These are phyloP conservation scores for Corallochytrium limacisporum DNA, from an alignment of 78 protist genomes.

Conservation along the genomic window DNA sequence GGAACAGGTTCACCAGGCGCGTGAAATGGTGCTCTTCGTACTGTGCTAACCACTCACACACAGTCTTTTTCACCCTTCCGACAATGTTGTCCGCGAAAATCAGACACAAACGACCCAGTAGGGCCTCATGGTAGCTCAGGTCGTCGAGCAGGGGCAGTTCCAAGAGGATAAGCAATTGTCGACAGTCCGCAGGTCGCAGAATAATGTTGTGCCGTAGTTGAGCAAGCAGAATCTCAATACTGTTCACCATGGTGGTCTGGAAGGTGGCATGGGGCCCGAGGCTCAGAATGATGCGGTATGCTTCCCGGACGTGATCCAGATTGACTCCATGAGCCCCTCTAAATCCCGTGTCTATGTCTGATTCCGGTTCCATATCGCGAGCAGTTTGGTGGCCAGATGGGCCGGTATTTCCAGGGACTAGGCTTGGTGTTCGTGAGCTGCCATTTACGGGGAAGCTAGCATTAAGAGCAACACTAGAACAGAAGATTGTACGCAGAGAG, in stretches of 20 bases:
- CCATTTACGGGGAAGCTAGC: not conserved
- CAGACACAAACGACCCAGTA: not conserved
- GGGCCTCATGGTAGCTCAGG: conserved; percentile 11
- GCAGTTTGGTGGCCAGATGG: no score
- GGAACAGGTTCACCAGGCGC: not conserved
- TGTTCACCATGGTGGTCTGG: not conserved
- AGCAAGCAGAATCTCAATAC: not conserved
- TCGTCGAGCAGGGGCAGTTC: not conserved
- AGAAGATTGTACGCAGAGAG: not conserved
- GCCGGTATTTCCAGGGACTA: no score
- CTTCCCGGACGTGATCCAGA: no score
- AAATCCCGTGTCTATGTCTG: no score
- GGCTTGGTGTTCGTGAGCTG: no score
- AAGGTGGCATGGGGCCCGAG: not conserved
- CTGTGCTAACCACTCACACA: not conserved
- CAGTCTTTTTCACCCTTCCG: not conserved
- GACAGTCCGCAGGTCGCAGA: not conserved
- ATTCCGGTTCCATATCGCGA: no score
- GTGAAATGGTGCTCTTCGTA: not conserved
- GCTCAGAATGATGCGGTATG: not conserved
- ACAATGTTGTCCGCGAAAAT: not conserved
- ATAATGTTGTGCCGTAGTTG: not conserved
- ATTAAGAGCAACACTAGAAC: not conserved
- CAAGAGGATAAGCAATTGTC: conserved; percentile 10
- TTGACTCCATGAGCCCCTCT: no score